Evolutionary conservation across 73 alveolate species (phyloP).

Genomic region (Tetrahymena borealis): DNA sequence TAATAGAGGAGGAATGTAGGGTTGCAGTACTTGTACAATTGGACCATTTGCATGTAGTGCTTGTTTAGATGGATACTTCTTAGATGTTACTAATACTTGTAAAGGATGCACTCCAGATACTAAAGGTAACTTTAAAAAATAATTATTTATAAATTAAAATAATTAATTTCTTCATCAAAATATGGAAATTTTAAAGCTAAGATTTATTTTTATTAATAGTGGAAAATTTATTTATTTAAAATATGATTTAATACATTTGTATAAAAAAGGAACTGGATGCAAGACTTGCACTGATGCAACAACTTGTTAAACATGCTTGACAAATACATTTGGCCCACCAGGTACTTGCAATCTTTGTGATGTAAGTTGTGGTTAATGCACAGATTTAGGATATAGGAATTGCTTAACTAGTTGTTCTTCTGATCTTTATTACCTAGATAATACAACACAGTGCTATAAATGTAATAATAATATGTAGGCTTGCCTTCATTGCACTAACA

Average conservation of each 20-base stretch:
- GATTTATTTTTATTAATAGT: too few relatives aligned
- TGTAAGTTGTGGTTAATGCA: background rate
- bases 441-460: background rate
- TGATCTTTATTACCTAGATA: background rate
- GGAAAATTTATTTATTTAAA: too few relatives aligned
- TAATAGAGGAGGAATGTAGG: background rate
- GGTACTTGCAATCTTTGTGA: background rate
- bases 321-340: background rate
- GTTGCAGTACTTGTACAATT: background rate
- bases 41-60: background rate
- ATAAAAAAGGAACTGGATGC: background rate
- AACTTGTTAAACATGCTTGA: background rate
- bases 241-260: too few relatives aligned
- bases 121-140: background rate
- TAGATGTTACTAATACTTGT: background rate
- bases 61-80: background rate
- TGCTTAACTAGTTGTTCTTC: background rate
- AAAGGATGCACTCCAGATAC: background rate
- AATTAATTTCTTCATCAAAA: background rate
- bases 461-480: background rate
- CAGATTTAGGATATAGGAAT: background rate
- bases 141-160: background rate
- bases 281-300: background rate
- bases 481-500: background rate
- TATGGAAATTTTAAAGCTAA: too few relatives aligned